A percentile compares a stretch with the other conserved stretches of the same genome.
Conservation (phyloP, 169 alveolate genomes). For the Eimeria necatrix region DNA sequence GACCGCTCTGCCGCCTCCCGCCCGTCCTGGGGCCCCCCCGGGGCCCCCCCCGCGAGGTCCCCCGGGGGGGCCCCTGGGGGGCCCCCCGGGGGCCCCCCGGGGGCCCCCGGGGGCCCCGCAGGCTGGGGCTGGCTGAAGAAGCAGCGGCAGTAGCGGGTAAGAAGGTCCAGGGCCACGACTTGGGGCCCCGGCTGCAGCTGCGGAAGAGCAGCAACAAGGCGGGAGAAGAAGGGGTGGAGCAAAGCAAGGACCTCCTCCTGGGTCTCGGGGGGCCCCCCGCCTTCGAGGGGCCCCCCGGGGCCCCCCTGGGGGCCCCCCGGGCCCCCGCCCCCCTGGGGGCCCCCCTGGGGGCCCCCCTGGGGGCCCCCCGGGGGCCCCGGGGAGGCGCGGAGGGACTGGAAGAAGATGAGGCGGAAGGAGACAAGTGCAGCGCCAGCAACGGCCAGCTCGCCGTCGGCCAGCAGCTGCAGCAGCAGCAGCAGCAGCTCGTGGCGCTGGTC, state of each 20-base stretch:
- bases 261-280: no score
- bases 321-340: neutral
- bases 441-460: constrained; percentile 83
- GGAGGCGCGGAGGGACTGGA: neutral
- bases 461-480: constrained; percentile 76
- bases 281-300: no score
- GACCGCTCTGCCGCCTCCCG: neutral
- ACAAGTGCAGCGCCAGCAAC: constrained; percentile 87
- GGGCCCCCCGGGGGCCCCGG: neutral
- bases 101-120: neutral
- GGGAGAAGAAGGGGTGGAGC: constrained; percentile 83
- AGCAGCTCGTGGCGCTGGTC: constrained; percentile 82
- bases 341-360: neutral
- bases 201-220: constrained; percentile 77
- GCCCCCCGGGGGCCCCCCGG: neutral
- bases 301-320: neutral
- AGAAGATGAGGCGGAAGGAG: constrained; percentile 77
- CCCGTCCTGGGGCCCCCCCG: neutral
- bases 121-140: constrained; percentile 52
- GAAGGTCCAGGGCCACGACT: constrained; percentile 74
- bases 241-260: constrained; percentile 80
- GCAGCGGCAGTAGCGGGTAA: constrained; percentile 79
- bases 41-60: neutral
- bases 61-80: constrained; percentile 1
- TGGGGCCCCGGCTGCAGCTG: constrained; percentile 82